Base-by-base conservation (phyloP, 129 eudicot genomes). In the Gnaphalium uliginosum region DNA sequence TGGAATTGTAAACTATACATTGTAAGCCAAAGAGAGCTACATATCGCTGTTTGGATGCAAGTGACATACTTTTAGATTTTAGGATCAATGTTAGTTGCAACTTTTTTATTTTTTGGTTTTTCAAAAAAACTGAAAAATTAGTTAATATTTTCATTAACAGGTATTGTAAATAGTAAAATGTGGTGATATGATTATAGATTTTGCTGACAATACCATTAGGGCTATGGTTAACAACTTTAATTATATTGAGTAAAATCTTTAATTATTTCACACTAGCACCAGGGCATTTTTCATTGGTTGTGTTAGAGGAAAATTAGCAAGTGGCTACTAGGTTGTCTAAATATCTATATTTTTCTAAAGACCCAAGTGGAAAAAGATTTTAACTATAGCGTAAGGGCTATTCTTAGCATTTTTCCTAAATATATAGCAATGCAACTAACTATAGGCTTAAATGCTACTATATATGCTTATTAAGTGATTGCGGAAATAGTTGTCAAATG, bases 21-120 rank as follows among this genome's bases (percentile, higher is more conserved):
- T 14, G 13, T 6, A 33, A 33, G 39, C 8, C 2, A 33, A 50
- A 50, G 64, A 50, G 75, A 71, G 30, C 25, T 71, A 70, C 18
- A 10, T 26, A 18, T 70, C 7, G 25, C 37, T 69, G 39, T 71
- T 53, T 48, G 65, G 29, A 21, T 18, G 37, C 53, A 76, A 53
- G 11, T 66, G 56, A 59, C n/a, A 61, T 14, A 21, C 73, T 37
- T 29, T 29, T 76, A 50, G 65, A 21, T 75, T 64, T 32, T 11
- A 19, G 27, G 72, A 75, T 46, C 27, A 27, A 27, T 64, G 21
- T 53, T 71, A 46, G 19, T 29, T 71, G 50, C 21, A 2, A 54
- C 19, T 58, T 18, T 69, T 25, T 48, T n/a, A 46, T 10, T 26
- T 22, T 43, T 11, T 13, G 15, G 50, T 17, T 68, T 10, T 22